A percentile compares a stretch with the other conserved stretches of the same genome.
These are phyloP conservation scores for Chaetomium sp. DNA, from an alignment of 2,329 filamentous ascomycete species.

Conservation along the genomic window DNA sequence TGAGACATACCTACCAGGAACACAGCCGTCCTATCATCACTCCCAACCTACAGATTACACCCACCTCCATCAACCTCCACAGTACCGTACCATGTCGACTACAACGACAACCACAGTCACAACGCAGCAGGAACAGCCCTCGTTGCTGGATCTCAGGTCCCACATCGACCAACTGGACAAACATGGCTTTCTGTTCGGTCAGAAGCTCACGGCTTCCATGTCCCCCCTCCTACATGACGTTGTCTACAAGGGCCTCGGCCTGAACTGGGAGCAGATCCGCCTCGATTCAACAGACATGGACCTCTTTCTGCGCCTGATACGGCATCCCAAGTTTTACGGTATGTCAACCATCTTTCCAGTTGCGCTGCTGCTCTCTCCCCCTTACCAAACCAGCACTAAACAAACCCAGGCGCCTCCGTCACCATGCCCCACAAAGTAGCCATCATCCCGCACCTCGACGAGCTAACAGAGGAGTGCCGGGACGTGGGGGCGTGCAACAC, in stretches of 20 bases:
- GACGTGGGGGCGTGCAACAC: slow-evolving; percentile 81
- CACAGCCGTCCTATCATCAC: background rate
- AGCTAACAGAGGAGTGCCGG: slow-evolving; percentile 70
- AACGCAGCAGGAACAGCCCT: slow-evolving; percentile 16
- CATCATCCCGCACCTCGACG: slow-evolving; percentile 73
- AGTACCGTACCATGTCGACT: background rate
- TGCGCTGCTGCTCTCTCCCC: too few relatives aligned
- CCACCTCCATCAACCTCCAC: background rate
- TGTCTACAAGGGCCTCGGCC: slow-evolving; percentile 54
- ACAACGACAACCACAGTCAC: slow-evolving; percentile 19
- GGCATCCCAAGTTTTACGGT: slow-evolving; percentile 64
- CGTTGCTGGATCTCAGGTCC: slow-evolving; percentile 19
- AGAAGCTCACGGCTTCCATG: slow-evolving; percentile 57
- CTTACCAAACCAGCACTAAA: background rate
- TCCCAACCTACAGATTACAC: too few relatives aligned
- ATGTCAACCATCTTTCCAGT: slow-evolving; percentile 32
- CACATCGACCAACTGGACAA: slow-evolving; percentile 42
- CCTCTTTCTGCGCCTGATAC: slow-evolving; percentile 54
- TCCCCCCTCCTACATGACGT: slow-evolving; percentile 58
- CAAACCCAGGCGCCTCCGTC: slow-evolving; percentile 61
- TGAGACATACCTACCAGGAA: background rate
- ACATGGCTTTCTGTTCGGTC: slow-evolving; percentile 60
- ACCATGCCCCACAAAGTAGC: slow-evolving; percentile 85
- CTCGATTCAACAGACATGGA: slow-evolving; percentile 56
- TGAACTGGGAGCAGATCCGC: slow-evolving; percentile 55